A percentile compares a stretch with the other conserved stretches of the same genome.
These are phyloP conservation scores for Cyclaneusma minus DNA, from an alignment of 2,329 filamentous ascomycete species.

Conservation along the genomic window DNA sequence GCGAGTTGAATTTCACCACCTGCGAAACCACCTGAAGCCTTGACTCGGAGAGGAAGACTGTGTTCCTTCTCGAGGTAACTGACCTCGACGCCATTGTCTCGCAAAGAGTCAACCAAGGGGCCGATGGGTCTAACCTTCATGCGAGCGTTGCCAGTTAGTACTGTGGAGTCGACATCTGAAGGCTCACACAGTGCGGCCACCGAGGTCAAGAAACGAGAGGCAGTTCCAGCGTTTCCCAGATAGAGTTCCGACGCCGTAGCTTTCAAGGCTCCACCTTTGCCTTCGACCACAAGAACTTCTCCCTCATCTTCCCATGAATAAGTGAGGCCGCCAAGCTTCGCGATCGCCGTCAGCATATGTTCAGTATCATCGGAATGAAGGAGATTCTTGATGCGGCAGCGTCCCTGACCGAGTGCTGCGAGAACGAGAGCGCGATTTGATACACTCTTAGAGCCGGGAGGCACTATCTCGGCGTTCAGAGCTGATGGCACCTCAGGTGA, in stretches of 20 bases:
- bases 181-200: slow-evolving; percentile 73
- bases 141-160: slow-evolving; percentile 83
- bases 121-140: slow-evolving; percentile 96
- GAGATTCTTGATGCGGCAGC: slow-evolving; percentile 79
- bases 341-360: slow-evolving; percentile 90
- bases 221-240: slow-evolving; percentile 90
- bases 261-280: slow-evolving; percentile 72
- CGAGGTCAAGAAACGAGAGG: slow-evolving; percentile 86
- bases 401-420: slow-evolving; percentile 74
- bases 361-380: slow-evolving; percentile 95
- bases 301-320: slow-evolving; percentile 93
- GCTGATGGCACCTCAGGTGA: slow-evolving; percentile 52
- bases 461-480: slow-evolving; percentile 60
- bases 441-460: slow-evolving; percentile 93
- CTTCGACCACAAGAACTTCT: slow-evolving; percentile 76
- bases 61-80: slow-evolving; percentile 72
- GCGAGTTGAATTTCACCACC: slow-evolving; percentile 84
- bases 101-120: slow-evolving; percentile 78
- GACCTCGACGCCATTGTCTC: slow-evolving; percentile 72
- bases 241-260: slow-evolving; percentile 70
- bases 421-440: slow-evolving; percentile 92
- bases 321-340: slow-evolving; percentile 67
- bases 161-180: slow-evolving; percentile 46
- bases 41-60: slow-evolving; percentile 71
- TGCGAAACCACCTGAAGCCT: slow-evolving; percentile 66